Evolutionary conservation across 306 rosid species (phyloP).

Genomic region (Abrus precatorius): DNA sequence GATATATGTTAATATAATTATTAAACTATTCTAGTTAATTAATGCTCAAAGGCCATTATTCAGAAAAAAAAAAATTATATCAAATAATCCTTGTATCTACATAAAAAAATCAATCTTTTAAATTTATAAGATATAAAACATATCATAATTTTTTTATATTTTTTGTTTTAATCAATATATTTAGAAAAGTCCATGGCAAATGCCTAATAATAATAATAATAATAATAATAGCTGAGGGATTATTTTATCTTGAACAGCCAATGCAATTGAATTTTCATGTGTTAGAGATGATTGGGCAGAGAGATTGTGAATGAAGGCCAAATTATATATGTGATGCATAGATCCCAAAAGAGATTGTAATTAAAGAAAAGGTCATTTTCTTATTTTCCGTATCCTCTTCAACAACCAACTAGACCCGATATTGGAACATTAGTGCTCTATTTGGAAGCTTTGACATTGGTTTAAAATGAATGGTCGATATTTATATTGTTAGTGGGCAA

Average conservation of each 20-base stretch:
- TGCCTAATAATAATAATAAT: too few relatives aligned
- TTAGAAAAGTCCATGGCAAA: too few relatives aligned
- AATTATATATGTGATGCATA: not conserved
- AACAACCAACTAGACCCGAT: conserved; percentile 31
- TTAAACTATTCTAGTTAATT: too few relatives aligned
- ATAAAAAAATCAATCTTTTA: too few relatives aligned
- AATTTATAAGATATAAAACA: too few relatives aligned
- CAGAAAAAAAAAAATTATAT: too few relatives aligned
- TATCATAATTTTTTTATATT: too few relatives aligned
- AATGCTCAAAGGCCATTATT: too few relatives aligned
- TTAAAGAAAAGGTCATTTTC: not conserved
- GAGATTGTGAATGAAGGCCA: not conserved
- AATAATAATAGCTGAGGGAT: not conserved
- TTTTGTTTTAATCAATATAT: too few relatives aligned
- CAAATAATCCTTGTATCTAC: too few relatives aligned
- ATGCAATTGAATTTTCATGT: conserved; percentile 4
- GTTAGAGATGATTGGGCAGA: not conserved
- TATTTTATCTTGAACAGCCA: not conserved
- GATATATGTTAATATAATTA: too few relatives aligned
- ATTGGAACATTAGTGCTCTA: conserved; percentile 34
- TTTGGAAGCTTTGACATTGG: conserved; percentile 30
- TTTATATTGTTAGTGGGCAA: conserved; percentile 24
- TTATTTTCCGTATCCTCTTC: not conserved
- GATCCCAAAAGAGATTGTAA: not conserved
- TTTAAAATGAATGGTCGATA: conserved; percentile 9